Conservation (phyloP, 495 filamentous ascomycete genomes). For the Neurospora sublineolata region DNA sequence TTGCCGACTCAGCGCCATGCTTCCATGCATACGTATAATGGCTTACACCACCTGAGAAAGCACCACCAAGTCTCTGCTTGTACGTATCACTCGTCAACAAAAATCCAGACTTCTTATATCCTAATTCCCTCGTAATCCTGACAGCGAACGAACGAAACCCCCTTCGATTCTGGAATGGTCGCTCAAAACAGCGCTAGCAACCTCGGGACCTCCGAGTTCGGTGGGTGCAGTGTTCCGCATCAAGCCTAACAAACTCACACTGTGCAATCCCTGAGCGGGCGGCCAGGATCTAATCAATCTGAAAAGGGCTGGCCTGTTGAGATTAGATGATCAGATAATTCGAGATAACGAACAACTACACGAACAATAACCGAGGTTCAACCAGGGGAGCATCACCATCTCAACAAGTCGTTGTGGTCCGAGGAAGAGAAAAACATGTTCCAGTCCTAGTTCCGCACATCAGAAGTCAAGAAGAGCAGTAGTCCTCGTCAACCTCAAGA, state of each 20-base stretch:
- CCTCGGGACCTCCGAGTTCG: neutral
- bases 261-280: neutral
- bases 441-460: neutral
- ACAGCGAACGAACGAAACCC: neutral
- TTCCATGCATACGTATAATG: neutral
- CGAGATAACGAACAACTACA: neutral
- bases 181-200: neutral
- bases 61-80: neutral
- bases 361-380: neutral
- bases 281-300: slow-evolving; percentile 16
- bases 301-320: slow-evolving; percentile 2
- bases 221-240: neutral
- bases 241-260: neutral
- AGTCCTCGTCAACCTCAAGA: neutral
- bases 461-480: neutral
- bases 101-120: neutral
- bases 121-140: neutral
- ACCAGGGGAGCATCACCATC: neutral
- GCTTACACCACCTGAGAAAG: neutral
- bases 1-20: neutral
- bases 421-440: neutral
- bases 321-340: slow-evolving; percentile 15
- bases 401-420: neutral
- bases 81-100: no score
- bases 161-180: neutral